Evolutionary conservation across 305 asterid species (phyloP), one percentile per base, ranked within the genome.

Genomic region (Ajuga reptans): DNA sequence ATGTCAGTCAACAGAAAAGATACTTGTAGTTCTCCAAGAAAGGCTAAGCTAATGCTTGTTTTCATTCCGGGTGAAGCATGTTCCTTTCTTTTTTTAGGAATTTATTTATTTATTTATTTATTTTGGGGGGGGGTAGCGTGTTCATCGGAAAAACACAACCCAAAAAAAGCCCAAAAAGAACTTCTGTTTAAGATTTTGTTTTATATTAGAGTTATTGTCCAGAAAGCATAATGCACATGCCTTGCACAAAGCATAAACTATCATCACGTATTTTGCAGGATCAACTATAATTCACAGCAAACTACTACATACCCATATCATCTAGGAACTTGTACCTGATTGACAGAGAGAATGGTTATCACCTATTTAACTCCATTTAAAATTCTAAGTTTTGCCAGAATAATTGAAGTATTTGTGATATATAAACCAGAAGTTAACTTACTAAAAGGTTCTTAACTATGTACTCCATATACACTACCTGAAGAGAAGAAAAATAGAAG

Each of bases 271-370:
- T 36, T 2, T 9, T 5, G 10, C 36, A 5, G 3, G 8, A 39
- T 39, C 11, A 56, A 15, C 59, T 36, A 17, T 37, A 50, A 24
- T 36, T 2, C 56, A 24, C 9, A 18, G 42, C n/a, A 42, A 58
- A 62, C 72, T 49, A 54, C 61, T 61, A 55, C 31, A 75, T 16
- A 42, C 51, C 37, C 70, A 51, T 16, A 39, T 62, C 49, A 47
- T 27, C 46, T 21, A 6, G 2, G 71, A 53, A 17, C 29, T 51
- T 42, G 39, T 61, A 68, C 57, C 34, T 31, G 59, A 46, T 59
- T 61, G 41, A 42, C 37, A 69, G 54, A 49, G 43, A 64, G 37
- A 50, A 51, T 59, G 69, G 66, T 53, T 15, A 9, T 21, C 41
- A 21, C 2, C 1, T 21, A 33, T 72, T 36, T 18, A 55, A 24